Base-by-base conservation (phyloP, 1,284 basidiomycete genomes). In the Irpex sp. region DNA sequence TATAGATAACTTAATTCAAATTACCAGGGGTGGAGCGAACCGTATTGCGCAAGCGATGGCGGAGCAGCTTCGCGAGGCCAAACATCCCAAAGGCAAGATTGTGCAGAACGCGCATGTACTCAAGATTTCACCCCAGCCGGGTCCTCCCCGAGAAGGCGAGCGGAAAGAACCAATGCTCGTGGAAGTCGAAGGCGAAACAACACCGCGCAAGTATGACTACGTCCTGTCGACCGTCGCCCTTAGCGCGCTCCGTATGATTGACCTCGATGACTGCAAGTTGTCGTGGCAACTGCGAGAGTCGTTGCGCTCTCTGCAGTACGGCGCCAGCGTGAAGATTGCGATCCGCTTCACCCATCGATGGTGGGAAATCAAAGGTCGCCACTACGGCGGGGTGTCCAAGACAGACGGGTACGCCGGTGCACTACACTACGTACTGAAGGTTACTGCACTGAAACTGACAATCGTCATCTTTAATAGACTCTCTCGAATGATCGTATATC, bases 321-420 rank as follows among this genome's bases (percentile, higher is more conserved):
- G 70, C 33, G 60, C 70, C 1, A 61, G 70, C 8, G 68, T 63
- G 64, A 78, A 78, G 62, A 66, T 78, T 37, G 76, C 67, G 2
- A 37, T 78, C 16, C 70, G 71, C 23, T 78, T 78, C 66, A 70
- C 67, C 55, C 68, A 68, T 2, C 60, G 70, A 18, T 78, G 75
- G 70, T 78, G 77, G 77, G 71, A 72, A 52, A n/a, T 63, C 62
- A 14, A 69, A 69, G 3, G 12, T 55, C 52, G 56, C 42, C 7
- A n/a, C n/a, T n/a, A 52, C 0, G n/a, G 39, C 4, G 39, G 39
- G 5, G 39, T 45, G 39, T 14, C 39, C 7, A 45, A 3, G 9
- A 45, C 39, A 16, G 39, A 45, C 4, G 5, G 39, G 39, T 45
- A 12, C n/a, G n/a, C n/a, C n/a, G n/a, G n/a, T n/a, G n/a, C n/a